phyloP scores from a whole-genome alignment of 306 rosid species.

The Arachis hypogaea region DNA sequence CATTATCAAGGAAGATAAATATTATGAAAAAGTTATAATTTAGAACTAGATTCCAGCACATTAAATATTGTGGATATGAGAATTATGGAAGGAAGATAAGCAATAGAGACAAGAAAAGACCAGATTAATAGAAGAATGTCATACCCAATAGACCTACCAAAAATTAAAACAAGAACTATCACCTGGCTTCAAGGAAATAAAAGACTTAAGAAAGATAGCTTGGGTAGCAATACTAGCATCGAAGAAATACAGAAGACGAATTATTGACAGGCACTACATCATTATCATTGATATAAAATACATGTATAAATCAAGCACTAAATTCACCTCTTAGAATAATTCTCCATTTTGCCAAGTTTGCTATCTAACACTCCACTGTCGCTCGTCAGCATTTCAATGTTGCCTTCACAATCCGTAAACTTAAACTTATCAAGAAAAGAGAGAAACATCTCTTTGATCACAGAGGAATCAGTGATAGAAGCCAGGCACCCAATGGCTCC shows the following conservation, averaged over 20 bases:
- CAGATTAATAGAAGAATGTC: too few relatives aligned
- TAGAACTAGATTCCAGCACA: too few relatives aligned
- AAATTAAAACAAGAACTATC: too few relatives aligned
- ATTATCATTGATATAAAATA: slow-evolving; percentile 10
- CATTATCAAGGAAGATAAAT: too few relatives aligned
- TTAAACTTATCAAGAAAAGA: slow-evolving; percentile 63
- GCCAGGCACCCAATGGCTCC: slow-evolving; percentile 88
- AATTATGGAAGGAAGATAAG: too few relatives aligned
- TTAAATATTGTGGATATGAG: too few relatives aligned
- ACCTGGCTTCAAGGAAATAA: too few relatives aligned
- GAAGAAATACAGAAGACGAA: neutral
- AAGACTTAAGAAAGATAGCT: too few relatives aligned
- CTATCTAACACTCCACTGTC: slow-evolving; percentile 36
- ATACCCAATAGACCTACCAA: too few relatives aligned
- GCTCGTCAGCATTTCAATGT: slow-evolving; percentile 46
- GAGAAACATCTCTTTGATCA: slow-evolving; percentile 53
- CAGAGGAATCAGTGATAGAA: slow-evolving; percentile 74
- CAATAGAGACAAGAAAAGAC: too few relatives aligned
- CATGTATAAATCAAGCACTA: slow-evolving; percentile 17
- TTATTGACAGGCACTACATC: neutral
- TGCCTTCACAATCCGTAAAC: slow-evolving; percentile 49
- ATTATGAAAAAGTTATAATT: too few relatives aligned
- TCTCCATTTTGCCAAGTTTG: slow-evolving; percentile 48
- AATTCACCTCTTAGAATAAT: slow-evolving; percentile 60
- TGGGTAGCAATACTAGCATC: too few relatives aligned